Percentiles rank a stretch among this genome's conserved stretches.
These are phyloP conservation scores for Pistacia integerrima DNA, from an alignment of 345 rosid genomes.

Conservation along the genomic window DNA sequence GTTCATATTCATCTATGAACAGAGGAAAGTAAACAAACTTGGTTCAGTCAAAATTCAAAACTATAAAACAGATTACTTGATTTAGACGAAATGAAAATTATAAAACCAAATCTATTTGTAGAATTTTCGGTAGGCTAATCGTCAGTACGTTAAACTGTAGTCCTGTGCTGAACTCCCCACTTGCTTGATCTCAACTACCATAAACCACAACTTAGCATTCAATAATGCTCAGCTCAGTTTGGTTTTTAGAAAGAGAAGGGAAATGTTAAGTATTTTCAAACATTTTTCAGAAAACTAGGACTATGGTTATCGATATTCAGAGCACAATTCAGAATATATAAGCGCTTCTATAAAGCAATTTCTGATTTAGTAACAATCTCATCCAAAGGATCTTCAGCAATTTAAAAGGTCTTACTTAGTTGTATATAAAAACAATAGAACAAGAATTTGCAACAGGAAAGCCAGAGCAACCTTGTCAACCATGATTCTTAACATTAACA, in stretches of 20 bases:
- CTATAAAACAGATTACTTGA: background rate
- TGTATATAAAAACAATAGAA: background rate
- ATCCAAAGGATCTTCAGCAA: no score
- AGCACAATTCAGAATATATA: background rate
- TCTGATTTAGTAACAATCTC: no score
- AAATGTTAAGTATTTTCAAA: no score
- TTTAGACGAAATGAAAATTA: background rate
- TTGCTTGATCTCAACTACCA: background rate
- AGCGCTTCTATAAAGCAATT: background rate
- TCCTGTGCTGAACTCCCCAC: background rate
- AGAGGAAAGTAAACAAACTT: background rate
- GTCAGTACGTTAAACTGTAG: background rate
- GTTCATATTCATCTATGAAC: constrained; percentile 82
- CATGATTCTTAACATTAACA: background rate
- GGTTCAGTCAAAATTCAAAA: background rate
- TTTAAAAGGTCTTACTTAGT: background rate
- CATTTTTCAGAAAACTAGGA: background rate
- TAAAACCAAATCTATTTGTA: background rate
- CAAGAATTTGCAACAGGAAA: background rate
- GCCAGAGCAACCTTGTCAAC: background rate
- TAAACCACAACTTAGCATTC: background rate
- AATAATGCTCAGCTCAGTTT: no score
- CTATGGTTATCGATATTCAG: background rate
- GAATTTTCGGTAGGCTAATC: background rate
- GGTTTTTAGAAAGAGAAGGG: no score